These are phyloP conservation scores for Cladophialophora carrionii DNA, from an alignment of 2,329 filamentous ascomycete genomes.

Conservation along the genomic window DNA sequence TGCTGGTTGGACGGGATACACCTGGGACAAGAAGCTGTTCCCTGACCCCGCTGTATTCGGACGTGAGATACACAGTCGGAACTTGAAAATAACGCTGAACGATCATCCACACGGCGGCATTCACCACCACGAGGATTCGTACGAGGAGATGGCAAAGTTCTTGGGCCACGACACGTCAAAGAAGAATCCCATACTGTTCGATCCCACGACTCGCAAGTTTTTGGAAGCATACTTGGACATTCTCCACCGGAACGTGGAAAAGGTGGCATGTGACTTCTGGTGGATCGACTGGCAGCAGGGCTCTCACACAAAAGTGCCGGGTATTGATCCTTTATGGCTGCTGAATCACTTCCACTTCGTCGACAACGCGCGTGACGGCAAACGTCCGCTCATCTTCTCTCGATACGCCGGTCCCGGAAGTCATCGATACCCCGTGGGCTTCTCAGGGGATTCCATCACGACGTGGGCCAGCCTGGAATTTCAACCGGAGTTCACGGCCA, in stretches of 20 bases:
- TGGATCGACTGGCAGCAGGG: slow-evolving; percentile 73
- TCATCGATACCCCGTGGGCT: slow-evolving; percentile 67
- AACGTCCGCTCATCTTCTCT: slow-evolving; percentile 60
- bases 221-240: slow-evolving; percentile 63
- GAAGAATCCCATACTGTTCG: slow-evolving; percentile 59
- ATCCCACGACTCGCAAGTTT: slow-evolving; percentile 58
- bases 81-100: slow-evolving; percentile 62
- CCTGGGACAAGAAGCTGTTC: slow-evolving; percentile 63
- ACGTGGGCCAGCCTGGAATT: slow-evolving; percentile 65
- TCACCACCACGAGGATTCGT: slow-evolving; percentile 60
- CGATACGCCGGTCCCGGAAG: slow-evolving; percentile 65
- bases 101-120: slow-evolving; percentile 66
- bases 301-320: slow-evolving; percentile 56
- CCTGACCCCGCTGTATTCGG: slow-evolving; percentile 60
- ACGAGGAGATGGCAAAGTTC: slow-evolving; percentile 58
- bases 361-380: slow-evolving; percentile 52
- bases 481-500: slow-evolving; percentile 69
- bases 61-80: slow-evolving; percentile 55
- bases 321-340: slow-evolving; percentile 66
- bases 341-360: slow-evolving; percentile 68
- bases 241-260: slow-evolving; percentile 60
- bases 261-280: slow-evolving; percentile 64
- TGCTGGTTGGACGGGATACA: slow-evolving; percentile 65
- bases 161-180: slow-evolving; percentile 56
- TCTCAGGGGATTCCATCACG: slow-evolving; percentile 64